Evolutionary conservation across 2,329 filamentous ascomycete species (phyloP).

Genomic region (Cadophora gregata): DNA sequence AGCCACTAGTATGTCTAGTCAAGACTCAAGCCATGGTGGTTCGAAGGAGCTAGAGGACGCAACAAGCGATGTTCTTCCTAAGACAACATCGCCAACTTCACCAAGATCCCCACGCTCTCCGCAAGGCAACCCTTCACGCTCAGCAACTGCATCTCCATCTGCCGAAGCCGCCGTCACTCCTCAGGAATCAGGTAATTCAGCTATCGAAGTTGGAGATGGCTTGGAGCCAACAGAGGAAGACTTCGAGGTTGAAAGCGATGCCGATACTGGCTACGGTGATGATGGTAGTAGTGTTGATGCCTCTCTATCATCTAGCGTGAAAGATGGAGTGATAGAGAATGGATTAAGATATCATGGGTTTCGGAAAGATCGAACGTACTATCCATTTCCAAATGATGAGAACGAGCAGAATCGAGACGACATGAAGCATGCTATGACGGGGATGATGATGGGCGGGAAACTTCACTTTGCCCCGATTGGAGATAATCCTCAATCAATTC

Average conservation of each 20-base stretch:
- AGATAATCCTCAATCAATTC: slow-evolving; percentile 31
- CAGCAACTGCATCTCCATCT: not conserved
- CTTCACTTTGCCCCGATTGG: slow-evolving; percentile 33
- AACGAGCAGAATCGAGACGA: slow-evolving; percentile 22
- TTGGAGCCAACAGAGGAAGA: not conserved
- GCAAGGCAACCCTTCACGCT: not conserved
- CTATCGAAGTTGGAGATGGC: slow-evolving; percentile 8
- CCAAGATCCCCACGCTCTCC: not conserved
- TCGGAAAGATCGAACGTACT: slow-evolving; percentile 2
- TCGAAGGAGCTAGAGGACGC: not conserved
- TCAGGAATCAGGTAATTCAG: not conserved
- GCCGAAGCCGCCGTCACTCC: not conserved
- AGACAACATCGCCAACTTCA: not conserved
- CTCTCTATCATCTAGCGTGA: slow-evolving; percentile 4
- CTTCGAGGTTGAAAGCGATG: slow-evolving; percentile 4
- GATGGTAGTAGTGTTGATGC: slow-evolving; percentile 1
- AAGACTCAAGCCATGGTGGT: not conserved
- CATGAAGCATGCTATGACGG: slow-evolving; percentile 29
- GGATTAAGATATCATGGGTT: slow-evolving; percentile 10
- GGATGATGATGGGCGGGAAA: slow-evolving; percentile 22
- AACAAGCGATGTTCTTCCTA: not conserved
- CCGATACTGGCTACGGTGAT: slow-evolving; percentile 4
- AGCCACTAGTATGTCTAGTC: not conserved
- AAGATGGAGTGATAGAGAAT: not conserved
- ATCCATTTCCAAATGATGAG: slow-evolving; percentile 19